Evolutionary conservation across 352 stramenopile species (phyloP).

Genomic region (Phytopythium montanum): DNA sequence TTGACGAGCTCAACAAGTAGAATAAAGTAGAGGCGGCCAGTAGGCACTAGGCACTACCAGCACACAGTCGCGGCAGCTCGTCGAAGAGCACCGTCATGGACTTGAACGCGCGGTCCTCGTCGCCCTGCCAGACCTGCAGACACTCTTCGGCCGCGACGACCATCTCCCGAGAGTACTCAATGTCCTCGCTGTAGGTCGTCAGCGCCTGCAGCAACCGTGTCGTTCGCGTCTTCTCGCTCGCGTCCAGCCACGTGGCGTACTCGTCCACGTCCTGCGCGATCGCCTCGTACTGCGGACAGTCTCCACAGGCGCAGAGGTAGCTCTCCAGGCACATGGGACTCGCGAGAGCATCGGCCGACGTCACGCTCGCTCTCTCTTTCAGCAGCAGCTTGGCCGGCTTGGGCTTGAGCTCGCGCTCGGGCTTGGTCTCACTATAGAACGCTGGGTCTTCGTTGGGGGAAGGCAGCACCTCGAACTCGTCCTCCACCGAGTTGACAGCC

Average conservation of each 20-base stretch:
- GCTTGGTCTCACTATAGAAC: slow-evolving; percentile 7
- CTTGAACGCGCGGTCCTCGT: slow-evolving; percentile 67
- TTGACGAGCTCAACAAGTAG: slow-evolving; percentile 1
- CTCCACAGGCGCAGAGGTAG: slow-evolving; percentile 60
- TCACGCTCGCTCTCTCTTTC: slow-evolving; percentile 2
- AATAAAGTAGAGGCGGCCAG: background rate
- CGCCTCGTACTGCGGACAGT: slow-evolving; percentile 55
- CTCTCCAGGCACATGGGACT: slow-evolving; percentile 40
- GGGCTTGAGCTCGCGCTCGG: slow-evolving; percentile 2
- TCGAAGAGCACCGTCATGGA: slow-evolving; percentile 67
- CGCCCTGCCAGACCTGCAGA: slow-evolving; percentile 54
- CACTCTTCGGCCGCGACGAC: slow-evolving; percentile 59
- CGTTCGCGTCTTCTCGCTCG: slow-evolving; percentile 33
- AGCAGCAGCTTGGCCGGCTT: background rate
- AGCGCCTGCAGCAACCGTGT: slow-evolving; percentile 65
- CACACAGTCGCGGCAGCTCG: slow-evolving; percentile 56
- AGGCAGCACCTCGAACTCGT: slow-evolving; percentile 7
- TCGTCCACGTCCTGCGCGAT: slow-evolving; percentile 45
- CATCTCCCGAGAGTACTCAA: slow-evolving; percentile 60
- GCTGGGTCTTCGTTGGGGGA: background rate
- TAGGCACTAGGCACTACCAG: slow-evolving; percentile 5
- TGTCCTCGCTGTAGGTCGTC: slow-evolving; percentile 72
- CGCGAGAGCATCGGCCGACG: background rate
- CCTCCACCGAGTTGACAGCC: background rate
- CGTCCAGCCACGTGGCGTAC: slow-evolving; percentile 19